phyloP scores from a whole-genome alignment of 2,329 filamentous ascomycete species.

The Colletotrichum siamense region DNA sequence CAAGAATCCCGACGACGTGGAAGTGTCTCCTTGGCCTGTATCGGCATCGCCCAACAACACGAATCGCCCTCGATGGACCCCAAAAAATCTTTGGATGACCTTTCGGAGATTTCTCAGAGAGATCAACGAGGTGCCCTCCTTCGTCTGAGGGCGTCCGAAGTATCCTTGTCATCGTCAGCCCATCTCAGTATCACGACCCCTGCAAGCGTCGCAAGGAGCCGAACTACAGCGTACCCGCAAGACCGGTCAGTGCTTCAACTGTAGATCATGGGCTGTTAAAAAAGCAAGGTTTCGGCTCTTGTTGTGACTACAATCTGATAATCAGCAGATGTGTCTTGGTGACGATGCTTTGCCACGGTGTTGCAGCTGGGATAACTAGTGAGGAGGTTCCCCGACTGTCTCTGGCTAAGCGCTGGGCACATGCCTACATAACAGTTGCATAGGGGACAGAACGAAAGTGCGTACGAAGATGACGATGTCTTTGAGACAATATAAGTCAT shows the following conservation, averaged over 20 bases:
- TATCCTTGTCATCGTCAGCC: not conserved
- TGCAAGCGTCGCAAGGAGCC: not conserved
- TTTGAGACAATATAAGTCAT: not conserved
- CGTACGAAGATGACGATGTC: not conserved
- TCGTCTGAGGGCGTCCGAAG: not conserved
- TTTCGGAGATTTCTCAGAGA: not conserved
- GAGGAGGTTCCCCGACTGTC: not conserved
- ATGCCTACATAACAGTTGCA: not conserved
- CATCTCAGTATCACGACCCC: not conserved
- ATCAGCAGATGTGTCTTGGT: not conserved
- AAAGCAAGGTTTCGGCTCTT: not conserved
- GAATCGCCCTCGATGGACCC: not conserved
- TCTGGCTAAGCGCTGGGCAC: not conserved
- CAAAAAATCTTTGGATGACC: not conserved
- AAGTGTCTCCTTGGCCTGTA: not conserved
- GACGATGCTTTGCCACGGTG: not conserved
- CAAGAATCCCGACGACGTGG: not conserved
- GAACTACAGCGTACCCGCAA: not conserved
- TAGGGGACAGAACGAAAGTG: not conserved
- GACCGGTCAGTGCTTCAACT: not conserved
- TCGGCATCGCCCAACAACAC: not conserved
- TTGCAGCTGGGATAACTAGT: not conserved
- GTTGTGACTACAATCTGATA: not conserved
- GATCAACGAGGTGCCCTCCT: not conserved
- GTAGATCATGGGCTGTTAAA: not conserved